Evolutionary conservation across 768 basidiomycete genomes (phyloP).

Genomic region (Podaxis mareebaensis): DNA sequence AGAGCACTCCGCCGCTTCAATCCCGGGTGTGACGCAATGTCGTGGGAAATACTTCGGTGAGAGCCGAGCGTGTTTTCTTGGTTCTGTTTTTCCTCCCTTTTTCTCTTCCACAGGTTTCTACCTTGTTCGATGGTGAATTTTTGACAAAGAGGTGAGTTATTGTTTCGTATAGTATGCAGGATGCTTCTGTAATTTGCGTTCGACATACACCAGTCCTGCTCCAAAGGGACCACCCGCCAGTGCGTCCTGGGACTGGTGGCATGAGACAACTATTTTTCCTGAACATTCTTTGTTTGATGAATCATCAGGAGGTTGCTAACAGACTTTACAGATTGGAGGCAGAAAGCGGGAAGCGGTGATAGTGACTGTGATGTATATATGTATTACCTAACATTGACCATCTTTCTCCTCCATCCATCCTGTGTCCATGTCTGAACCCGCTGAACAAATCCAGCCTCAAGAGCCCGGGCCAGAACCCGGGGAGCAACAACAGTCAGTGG

Average conservation of each 20-base stretch:
- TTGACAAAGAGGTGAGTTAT: neutral
- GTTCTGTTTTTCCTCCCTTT: neutral
- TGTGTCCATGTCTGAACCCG: neutral
- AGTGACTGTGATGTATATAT: neutral
- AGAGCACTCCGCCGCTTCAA: neutral
- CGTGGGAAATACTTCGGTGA: neutral
- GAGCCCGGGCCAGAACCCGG: neutral
- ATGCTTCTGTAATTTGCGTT: constrained; percentile 92
- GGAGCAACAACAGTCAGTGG: neutral
- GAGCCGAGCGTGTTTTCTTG: neutral
- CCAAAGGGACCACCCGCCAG: constrained; percentile 81
- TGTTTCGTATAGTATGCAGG: constrained; percentile 22
- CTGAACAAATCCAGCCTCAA: neutral
- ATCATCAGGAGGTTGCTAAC: neutral
- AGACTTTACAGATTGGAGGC: neutral
- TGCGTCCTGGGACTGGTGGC: constrained; percentile 61
- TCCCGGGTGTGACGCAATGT: constrained; percentile 9
- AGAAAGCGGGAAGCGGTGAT: neutral
- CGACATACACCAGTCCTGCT: constrained; percentile 58
- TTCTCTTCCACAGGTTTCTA: neutral
- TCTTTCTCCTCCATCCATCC: neutral
- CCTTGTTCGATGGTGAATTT: neutral
- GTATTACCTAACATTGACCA: constrained; percentile 3
- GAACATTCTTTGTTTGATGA: constrained; percentile 31
- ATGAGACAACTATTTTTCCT: constrained; percentile 72